Percentiles rank a stretch among this genome's conserved stretches.
phyloP scores from a whole-genome alignment of 1,284 basidiomycete genomes.

The Cryptococcus sp. region DNA sequence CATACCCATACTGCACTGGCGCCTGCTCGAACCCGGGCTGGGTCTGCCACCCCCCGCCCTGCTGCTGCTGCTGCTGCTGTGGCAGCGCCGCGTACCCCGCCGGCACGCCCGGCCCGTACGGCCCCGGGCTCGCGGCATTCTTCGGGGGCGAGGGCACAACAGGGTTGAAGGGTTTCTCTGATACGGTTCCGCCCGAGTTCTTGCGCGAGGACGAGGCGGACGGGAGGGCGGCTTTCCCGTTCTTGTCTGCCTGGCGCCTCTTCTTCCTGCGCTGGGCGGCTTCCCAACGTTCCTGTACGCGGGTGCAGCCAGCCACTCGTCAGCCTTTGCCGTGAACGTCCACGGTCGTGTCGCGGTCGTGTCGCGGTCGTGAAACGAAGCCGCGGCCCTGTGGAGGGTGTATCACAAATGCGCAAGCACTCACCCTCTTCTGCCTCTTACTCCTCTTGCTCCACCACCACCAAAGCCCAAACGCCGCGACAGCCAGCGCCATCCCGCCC shows the following conservation, averaged over 20 bases:
- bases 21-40: constrained; percentile 13
- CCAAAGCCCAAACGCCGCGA: constrained; percentile 22
- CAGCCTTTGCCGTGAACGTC: no score
- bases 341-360: no score
- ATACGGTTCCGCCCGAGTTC: constrained; percentile 15
- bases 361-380: no score
- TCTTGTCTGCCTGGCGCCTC: constrained; percentile 17
- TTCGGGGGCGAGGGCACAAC: constrained; percentile 18
- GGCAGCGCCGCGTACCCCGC: neutral
- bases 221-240: constrained; percentile 18
- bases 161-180: constrained; percentile 22
- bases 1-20: constrained; percentile 7
- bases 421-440: constrained; percentile 23
- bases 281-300: constrained; percentile 30
- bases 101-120: neutral
- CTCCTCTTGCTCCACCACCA: constrained; percentile 24
- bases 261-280: constrained; percentile 25
- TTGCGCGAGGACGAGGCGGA: constrained; percentile 19
- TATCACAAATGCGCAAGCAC: constrained; percentile 9
- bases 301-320: no score
- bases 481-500: constrained; percentile 34
- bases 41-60: constrained; percentile 5
- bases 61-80: neutral
- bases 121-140: neutral
- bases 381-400: no score